Conservation (phyloP, 345 rosid genomes). For the sweet orange (Citrus sinensis) region DVS_A1.0 CM039167.1:11430001-11430500, state of each 20-base stretch:
- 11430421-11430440: not conserved
- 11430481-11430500: not conserved
- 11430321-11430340: not conserved
- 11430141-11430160: not conserved
- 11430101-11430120: not conserved
- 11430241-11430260: not conserved
- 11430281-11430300: not conserved
- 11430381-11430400: not conserved
- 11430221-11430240: not conserved
- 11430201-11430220: not conserved
- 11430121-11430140: not conserved
- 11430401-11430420: not conserved
- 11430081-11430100: not conserved
- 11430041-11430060: not conserved
- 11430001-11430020: not conserved
- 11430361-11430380: not conserved
- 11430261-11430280: constrained; percentile 1
- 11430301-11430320: not conserved
- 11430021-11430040: not conserved
- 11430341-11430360: not conserved
- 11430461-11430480: not conserved
- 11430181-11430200: not conserved
- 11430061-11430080: not conserved
- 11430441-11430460: not conserved
- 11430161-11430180: not conserved